Percentiles rank a stretch among this genome's conserved stretches.
These are phyloP conservation scores for barley (Hordeum vulgare) DNA, from an alignment of 176 grass and related monocot species.

Conservation along the genomic window MorexV3_pseudomolecules_assembly NC_058519.1:356241149-356241648, in stretches of 20 bases:
- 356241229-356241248: not conserved
- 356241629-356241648: not conserved
- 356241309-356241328: conserved; percentile 88
- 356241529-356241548: not conserved
- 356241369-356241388: conserved; percentile 87
- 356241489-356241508: not conserved
- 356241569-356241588: not conserved
- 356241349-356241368: conserved; percentile 77
- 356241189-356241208: conserved; percentile 12
- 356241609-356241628: not conserved
- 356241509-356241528: conserved; percentile 8
- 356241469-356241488: not conserved
- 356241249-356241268: not conserved
- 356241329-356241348: conserved; percentile 86
- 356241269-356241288: not conserved
- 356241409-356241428: conserved; percentile 90
- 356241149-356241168: conserved; percentile 89
- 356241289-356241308: conserved; percentile 20
- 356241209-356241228: not conserved
- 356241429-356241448: conserved; percentile 57
- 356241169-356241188: conserved; percentile 32
- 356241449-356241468: not conserved
- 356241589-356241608: not conserved
- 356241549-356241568: not conserved
- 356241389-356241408: conserved; percentile 67